phyloP scores from a whole-genome alignment of 2,329 filamentous ascomycete species.

The Cercospora sesami region DNA sequence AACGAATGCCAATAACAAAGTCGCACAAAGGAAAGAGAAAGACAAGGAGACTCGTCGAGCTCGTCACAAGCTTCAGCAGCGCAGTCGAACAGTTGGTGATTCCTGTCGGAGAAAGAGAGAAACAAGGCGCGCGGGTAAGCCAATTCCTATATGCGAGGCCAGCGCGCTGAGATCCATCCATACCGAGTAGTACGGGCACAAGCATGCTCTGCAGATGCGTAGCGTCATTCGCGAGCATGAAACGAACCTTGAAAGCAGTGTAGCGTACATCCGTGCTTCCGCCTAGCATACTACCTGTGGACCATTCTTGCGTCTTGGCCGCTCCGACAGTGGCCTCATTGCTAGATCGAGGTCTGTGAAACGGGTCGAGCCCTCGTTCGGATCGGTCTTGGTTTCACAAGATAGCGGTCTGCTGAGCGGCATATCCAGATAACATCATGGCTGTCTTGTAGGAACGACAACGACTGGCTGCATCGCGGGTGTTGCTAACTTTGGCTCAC shows the following conservation, averaged over 20 bases:
- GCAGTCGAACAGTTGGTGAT: slow-evolving; percentile 31
- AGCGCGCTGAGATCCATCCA: slow-evolving; percentile 19
- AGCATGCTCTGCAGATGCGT: slow-evolving; percentile 20
- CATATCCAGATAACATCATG: slow-evolving; percentile 19
- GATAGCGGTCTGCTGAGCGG: slow-evolving; percentile 13
- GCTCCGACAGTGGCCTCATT: slow-evolving; percentile 14
- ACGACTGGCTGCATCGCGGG: slow-evolving; percentile 24
- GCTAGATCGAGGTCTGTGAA: slow-evolving; percentile 20
- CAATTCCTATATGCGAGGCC: slow-evolving; percentile 32
- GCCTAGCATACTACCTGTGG: slow-evolving; percentile 12
- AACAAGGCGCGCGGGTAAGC: slow-evolving; percentile 21
- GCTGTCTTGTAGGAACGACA: slow-evolving; percentile 11
- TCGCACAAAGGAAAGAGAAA: slow-evolving; percentile 40
- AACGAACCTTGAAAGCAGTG: slow-evolving; percentile 33
- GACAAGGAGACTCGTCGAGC: slow-evolving; percentile 44
- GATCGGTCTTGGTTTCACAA: slow-evolving; percentile 19
- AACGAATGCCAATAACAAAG: slow-evolving; percentile 38
- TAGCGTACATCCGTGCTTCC: slow-evolving; percentile 28
- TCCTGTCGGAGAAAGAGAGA: slow-evolving; percentile 25
- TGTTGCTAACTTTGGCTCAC: slow-evolving; percentile 26
- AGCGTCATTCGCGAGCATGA: slow-evolving; percentile 31
- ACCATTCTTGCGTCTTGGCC: slow-evolving; percentile 17
- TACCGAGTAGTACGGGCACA: slow-evolving; percentile 27
- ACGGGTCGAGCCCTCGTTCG: slow-evolving; percentile 20
- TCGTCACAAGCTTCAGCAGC: slow-evolving; percentile 35